Evolutionary conservation across 2,329 filamentous ascomycete species (phyloP).

Genomic region (Helotiales sp.): DNA sequence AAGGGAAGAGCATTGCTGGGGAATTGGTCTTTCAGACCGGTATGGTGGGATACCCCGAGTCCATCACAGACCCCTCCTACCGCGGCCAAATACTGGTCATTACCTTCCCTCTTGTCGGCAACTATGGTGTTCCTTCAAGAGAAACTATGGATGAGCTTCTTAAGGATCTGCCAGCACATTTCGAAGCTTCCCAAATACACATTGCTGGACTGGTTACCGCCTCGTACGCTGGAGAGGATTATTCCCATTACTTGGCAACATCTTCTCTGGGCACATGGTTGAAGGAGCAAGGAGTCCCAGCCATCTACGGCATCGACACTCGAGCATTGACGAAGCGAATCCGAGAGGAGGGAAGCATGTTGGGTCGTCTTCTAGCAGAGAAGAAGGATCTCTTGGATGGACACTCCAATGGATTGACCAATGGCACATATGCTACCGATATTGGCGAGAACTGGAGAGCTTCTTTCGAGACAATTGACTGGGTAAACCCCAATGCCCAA

Average conservation of each 20-base stretch:
- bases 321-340: conserved; percentile 93
- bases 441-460: conserved; percentile 50
- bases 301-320: conserved; percentile 95
- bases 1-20: conserved; percentile 86
- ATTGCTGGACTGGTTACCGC: conserved; percentile 90
- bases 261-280: conserved; percentile 94
- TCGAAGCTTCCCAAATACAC: conserved; percentile 92
- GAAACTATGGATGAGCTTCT: conserved; percentile 85
- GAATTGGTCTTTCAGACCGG: conserved; percentile 99
- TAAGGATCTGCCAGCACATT: conserved; percentile 85
- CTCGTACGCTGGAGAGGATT: conserved; percentile 92
- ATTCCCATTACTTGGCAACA: conserved; percentile 88
- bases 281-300: conserved; percentile 92
- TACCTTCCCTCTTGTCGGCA: conserved; percentile 93
- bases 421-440: conserved; percentile 43
- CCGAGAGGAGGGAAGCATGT: conserved; percentile 92
- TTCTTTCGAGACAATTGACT: conserved; percentile 80
- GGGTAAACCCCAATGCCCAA: conserved; percentile 89
- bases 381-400: conserved; percentile 57
- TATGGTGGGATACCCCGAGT: conserved; percentile 99
- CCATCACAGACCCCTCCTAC: conserved; percentile 85
- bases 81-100: conserved; percentile 94
- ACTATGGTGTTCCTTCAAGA: conserved; percentile 93
- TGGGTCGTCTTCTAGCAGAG: conserved; percentile 84
- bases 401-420: conserved; percentile 45